Base-by-base conservation (phyloP, 805 yeast species). In the Pichia eremophila region DNA sequence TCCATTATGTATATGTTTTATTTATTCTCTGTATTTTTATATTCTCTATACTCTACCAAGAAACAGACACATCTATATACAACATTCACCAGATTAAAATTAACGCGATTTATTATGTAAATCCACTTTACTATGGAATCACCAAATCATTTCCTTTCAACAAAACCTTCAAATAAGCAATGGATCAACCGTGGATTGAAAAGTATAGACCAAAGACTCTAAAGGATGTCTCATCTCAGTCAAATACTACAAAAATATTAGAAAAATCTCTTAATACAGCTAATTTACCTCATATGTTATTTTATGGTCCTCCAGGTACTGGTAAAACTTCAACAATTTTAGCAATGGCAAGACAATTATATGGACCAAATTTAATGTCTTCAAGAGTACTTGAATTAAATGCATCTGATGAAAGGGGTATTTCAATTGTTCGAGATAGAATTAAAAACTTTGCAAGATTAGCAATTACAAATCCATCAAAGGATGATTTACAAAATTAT, bases 281-380 rank as follows among this genome's bases (percentile, higher is more conserved):
- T 29, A 93, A 91, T 62, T 68, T 87, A 47, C 97, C 98, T 4
- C 96, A 87, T 63, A 83, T 87, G 93, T 66, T 87, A 37, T 87
- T 87, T 67, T 88, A 87, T 61, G 96, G 96, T 0, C 95, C 96
- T 2, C 95, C 96, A 44, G 96, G 96, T 22, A 88, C 96, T 0
- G 96, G 96, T 52, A 87, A 87, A 58, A 87, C 96, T 0, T 86
- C 95, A 3, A 88, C 96, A 0, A 84, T 87, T 39, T 65, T 88
- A 47, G 95, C 95, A 3, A 68, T 87, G 54, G 88, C 95, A 3
- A 82, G 77, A 55, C 87, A 86, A 59, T 64, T 87, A 31, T 87
- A 80, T 62, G 96, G 87, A 0, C 95, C 95, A 3, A 65, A 64
- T 7, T 69, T 87, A 38, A 74, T 75, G 60, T 82, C 81, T 57